A percentile compares a stretch with the other conserved stretches of the same genome.
These are phyloP conservation scores for Blastocystis sp. DNA, from an alignment of 352 stramenopile species.

Conservation along the genomic window DNA sequence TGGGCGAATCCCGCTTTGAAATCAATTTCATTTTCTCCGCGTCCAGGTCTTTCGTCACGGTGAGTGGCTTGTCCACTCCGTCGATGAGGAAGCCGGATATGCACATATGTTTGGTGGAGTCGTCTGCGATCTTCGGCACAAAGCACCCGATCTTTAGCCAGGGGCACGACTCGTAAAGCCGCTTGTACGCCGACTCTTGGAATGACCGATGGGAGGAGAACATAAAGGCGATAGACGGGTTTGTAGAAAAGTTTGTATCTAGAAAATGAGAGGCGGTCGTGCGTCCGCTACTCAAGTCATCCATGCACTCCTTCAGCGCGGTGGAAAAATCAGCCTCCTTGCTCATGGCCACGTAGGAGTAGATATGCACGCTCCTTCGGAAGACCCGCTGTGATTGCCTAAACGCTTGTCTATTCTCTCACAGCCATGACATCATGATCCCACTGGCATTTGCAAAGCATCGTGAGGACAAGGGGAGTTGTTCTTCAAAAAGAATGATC, in stretches of 20 bases:
- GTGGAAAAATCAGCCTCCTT: conserved; percentile 42
- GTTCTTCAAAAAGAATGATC: conserved; percentile 3
- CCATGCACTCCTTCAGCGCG: conserved; percentile 57
- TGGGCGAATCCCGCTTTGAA: neutral
- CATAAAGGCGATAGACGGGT: conserved; percentile 39
- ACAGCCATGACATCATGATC: neutral
- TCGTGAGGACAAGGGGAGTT: neutral
- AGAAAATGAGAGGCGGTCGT: neutral
- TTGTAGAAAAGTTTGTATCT: conserved; percentile 57
- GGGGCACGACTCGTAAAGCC: conserved; percentile 15
- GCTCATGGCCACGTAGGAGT: conserved; percentile 42
- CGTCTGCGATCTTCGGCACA: conserved; percentile 47
- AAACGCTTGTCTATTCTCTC: neutral
- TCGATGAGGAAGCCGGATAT: conserved; percentile 43
- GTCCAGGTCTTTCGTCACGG: conserved; percentile 9
- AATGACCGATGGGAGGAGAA: conserved; percentile 51
- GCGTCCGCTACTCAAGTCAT: conserved; percentile 9
- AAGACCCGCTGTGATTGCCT: neutral
- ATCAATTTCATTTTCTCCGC: neutral
- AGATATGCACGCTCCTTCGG: conserved; percentile 15
- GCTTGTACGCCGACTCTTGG: conserved; percentile 10
- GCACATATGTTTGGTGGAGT: conserved; percentile 39
- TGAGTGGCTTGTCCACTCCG: neutral
- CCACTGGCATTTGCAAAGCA: conserved; percentile 1
- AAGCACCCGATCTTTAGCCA: conserved; percentile 54